Evolutionary conservation across 2,329 filamentous ascomycete genomes (phyloP).

Genomic region (Aspergillus oerlinghausenensis): DNA sequence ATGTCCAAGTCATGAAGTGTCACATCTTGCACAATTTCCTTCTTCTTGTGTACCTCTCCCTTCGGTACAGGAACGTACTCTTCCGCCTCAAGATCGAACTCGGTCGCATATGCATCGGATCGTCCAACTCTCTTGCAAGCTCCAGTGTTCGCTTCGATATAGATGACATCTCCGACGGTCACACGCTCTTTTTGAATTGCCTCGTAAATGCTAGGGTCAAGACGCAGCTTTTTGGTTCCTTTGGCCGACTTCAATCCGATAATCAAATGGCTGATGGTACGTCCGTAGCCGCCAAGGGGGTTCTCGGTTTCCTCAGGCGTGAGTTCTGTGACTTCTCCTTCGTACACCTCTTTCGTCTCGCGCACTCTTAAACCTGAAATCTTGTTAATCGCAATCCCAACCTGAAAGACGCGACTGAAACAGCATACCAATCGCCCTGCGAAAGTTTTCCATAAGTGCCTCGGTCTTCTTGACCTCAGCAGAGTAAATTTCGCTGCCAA

Average conservation of each 20-base stretch:
- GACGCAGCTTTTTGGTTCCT: constrained; percentile 93
- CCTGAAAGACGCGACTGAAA: background rate
- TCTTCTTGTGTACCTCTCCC: constrained; percentile 99
- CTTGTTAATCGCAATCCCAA: constrained; percentile 12
- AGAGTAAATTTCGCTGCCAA: constrained; percentile 96
- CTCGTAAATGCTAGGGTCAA: constrained; percentile 98
- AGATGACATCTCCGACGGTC: constrained; percentile 93
- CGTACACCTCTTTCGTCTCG: constrained; percentile 98
- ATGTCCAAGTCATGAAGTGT: constrained; percentile 95
- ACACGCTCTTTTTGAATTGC: constrained; percentile 98
- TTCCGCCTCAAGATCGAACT: constrained; percentile 97
- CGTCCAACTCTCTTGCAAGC: constrained; percentile 95
- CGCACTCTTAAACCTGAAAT: constrained; percentile 72
- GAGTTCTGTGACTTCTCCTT: constrained; percentile 96
- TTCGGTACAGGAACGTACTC: constrained; percentile 99
- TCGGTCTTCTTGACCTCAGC: constrained; percentile 99
- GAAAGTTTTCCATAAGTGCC: constrained; percentile 98
- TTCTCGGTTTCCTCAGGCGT: constrained; percentile 98
- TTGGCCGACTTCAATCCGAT: constrained; percentile 93
- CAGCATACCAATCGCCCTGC: constrained; percentile 76
- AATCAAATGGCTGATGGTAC: constrained; percentile 92
- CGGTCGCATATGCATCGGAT: constrained; percentile 94
- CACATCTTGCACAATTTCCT: constrained; percentile 98
- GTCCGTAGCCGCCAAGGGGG: constrained; percentile 90
- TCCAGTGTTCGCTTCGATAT: constrained; percentile 98